Base-by-base conservation (phyloP, 495 filamentous ascomycete species). In the Opeltia flavorubescens region DNA sequence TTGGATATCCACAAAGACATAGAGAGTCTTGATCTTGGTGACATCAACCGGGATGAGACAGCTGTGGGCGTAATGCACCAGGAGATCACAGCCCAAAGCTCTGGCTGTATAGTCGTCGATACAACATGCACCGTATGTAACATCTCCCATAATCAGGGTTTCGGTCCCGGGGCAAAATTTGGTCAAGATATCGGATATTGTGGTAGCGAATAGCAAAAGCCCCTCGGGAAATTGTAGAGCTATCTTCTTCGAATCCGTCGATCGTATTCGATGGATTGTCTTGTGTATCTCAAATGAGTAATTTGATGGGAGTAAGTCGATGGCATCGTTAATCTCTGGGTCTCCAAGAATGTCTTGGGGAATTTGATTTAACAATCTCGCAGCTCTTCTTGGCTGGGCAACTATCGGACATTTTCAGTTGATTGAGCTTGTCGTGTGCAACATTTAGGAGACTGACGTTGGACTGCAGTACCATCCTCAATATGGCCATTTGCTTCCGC, bases 231-330 rank as follows among this genome's bases (percentile, higher is more conserved):
- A 94, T 59, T 99, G 91, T 13, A 99, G 71, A 2, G 87, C 91
- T 0, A 99, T 77, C 39, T 79, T 80, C 55, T 77, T 87, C 0
- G 88, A 80, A 2, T 70, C 74, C 12, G 80, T 75, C 8, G 77
- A 78, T 34, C 87, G 86, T 56, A 99, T 86, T 24, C 89, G 79
- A 62, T 95, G 87, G 58, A 99, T 91, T 2, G 91, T 96, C 62
- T 99, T 96, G 58, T 83, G 91, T 44, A 99, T 88, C 64, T 99
- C 91, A 59, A 99, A 99, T 35, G 84, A 86, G 70, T 96, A 99
- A 68, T 99, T 96, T 15, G 76, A 64, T 2, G 91, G 91, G 5
- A 99, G 79, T 17, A 95, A 76, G 3, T 76, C 69, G 39, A 96
- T 89, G 2, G 91, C 91, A 13, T 76, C 83, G 64, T 87, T 86